phyloP scores from a whole-genome alignment of 768 basidiomycete genomes.

The Russula ochroleuca region DNA sequence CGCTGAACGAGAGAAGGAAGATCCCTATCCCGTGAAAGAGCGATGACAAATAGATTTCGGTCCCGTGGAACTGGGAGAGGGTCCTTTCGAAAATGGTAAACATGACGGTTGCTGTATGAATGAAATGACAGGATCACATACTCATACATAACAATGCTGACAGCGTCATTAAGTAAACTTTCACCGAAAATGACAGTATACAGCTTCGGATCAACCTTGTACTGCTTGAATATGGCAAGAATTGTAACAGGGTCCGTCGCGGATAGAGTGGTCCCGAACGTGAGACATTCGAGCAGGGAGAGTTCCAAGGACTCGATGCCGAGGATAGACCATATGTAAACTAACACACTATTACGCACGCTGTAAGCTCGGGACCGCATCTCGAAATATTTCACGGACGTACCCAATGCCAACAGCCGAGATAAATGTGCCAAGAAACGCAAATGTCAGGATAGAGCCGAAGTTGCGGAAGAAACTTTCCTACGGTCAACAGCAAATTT shows the following conservation, averaged over 20 bases:
- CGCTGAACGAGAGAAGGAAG: conserved; percentile 91
- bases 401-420: conserved; percentile 95
- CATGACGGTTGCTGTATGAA: background rate
- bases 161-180: conserved; percentile 94
- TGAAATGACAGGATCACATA: conserved; percentile 44
- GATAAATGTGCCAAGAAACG: conserved; percentile 93
- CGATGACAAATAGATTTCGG: conserved; percentile 79
- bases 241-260: conserved; percentile 99
- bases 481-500: conserved; percentile 38
- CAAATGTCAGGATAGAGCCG: conserved; percentile 90
- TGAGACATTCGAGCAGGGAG: conserved; percentile 87
- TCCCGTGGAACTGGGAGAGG: conserved; percentile 84
- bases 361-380: conserved; percentile 38
- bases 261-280: conserved; percentile 93
- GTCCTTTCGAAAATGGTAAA: conserved; percentile 51
- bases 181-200: conserved; percentile 98
- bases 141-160: conserved; percentile 99
- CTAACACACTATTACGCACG: conserved; percentile 69
- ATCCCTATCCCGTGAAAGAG: conserved; percentile 97
- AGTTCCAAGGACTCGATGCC: conserved; percentile 87
- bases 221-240: conserved; percentile 95
- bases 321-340: conserved; percentile 91
- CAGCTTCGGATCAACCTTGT: conserved; percentile 97
- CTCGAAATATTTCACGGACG: conserved; percentile 35
- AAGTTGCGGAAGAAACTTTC: conserved; percentile 99